A percentile compares a stretch with the other conserved stretches of the same genome.
These are phyloP conservation scores for Aphanoascus verrucosus DNA, from an alignment of 2,329 filamentous ascomycete species.

Conservation along the genomic window DNA sequence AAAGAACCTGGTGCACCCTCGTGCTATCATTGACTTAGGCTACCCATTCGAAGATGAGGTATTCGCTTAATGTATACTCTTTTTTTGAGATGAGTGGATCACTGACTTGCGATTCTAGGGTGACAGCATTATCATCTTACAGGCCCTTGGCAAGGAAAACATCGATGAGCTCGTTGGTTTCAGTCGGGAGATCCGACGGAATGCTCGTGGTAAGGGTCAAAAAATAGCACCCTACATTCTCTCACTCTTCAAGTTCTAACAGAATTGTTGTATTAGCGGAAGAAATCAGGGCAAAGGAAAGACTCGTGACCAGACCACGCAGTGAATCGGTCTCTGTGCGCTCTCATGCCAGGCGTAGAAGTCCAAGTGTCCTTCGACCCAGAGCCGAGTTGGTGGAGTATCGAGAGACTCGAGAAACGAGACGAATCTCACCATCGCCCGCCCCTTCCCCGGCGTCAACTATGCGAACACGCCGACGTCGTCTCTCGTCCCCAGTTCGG, in stretches of 20 bases:
- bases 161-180: conserved; percentile 71
- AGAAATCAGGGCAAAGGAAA: conserved; percentile 15
- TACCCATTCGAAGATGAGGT: conserved; percentile 86
- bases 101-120: conserved; percentile 46
- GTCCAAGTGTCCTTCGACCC: conserved; percentile 19
- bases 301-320: conserved; percentile 16
- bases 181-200: conserved; percentile 51
- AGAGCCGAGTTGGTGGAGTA: conserved; percentile 22
- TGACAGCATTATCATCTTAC: conserved; percentile 67
- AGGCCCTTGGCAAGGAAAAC: conserved; percentile 77
- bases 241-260: conserved; percentile 1
- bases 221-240: neutral
- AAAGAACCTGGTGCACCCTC: conserved; percentile 63
- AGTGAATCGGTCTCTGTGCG: conserved; percentile 26
- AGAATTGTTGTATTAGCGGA: conserved; percentile 4
- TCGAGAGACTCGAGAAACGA: conserved; percentile 16
- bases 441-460: conserved; percentile 2
- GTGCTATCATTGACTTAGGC: conserved; percentile 69
- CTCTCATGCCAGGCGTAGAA: conserved; percentile 21
- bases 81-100: neutral
- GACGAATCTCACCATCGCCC: conserved; percentile 6
- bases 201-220: neutral
- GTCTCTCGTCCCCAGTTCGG: conserved; percentile 29
- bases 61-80: conserved; percentile 21
- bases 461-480: conserved; percentile 20